These are phyloP conservation scores for Coprinopsis strossmayeri DNA, from an alignment of 768 basidiomycete genomes.

Conservation along the genomic window DNA sequence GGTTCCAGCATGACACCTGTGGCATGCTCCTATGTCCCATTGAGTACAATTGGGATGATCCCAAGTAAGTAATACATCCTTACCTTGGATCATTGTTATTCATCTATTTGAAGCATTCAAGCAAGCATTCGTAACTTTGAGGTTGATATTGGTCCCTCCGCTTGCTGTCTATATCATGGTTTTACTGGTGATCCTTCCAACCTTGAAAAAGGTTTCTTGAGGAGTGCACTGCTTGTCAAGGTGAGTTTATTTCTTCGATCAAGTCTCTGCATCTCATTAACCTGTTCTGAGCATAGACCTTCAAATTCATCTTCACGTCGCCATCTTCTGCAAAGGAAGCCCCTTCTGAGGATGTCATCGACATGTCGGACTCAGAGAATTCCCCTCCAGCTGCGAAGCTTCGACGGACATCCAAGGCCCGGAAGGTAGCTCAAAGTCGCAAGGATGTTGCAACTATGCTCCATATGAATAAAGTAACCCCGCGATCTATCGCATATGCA, in stretches of 20 bases:
- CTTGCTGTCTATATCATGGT: constrained; percentile 14
- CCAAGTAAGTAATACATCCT: constrained; percentile 11
- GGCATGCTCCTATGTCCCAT: constrained; percentile 22
- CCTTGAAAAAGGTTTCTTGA: constrained; percentile 17
- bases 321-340: constrained; percentile 14
- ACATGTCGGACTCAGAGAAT: constrained; percentile 10
- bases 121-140: constrained; percentile 11
- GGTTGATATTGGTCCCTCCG: constrained; percentile 10
- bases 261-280: background rate
- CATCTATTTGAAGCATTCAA: constrained; percentile 13
- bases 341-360: constrained; percentile 8
- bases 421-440: background rate
- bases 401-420: background rate
- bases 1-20: constrained; percentile 19
- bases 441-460: constrained; percentile 12
- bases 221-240: constrained; percentile 16
- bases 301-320: constrained; percentile 14
- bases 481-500: constrained; percentile 23
- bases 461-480: constrained; percentile 17
- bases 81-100: background rate
- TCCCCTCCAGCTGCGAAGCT: constrained; percentile 5
- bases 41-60: constrained; percentile 20
- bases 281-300: constrained; percentile 10
- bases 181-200: constrained; percentile 6
- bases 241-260: constrained; percentile 10